A percentile compares a stretch with the other conserved stretches of the same genome.
These are phyloP conservation scores for Taxawa tesnikishii DNA, from an alignment of 2,329 filamentous ascomycete genomes.

Conservation along the genomic window DNA sequence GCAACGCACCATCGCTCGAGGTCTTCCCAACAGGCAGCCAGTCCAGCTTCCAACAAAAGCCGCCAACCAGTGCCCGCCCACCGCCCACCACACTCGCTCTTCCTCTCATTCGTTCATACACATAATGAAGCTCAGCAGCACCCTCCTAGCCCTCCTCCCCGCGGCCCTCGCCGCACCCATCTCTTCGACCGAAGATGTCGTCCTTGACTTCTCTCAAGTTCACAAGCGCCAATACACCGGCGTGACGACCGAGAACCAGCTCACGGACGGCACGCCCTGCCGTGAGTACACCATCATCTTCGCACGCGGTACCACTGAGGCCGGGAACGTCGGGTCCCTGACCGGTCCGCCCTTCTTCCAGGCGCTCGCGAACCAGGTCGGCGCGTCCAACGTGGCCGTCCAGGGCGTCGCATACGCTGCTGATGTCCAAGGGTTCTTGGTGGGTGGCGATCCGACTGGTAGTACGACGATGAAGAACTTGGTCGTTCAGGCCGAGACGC, in stretches of 20 bases:
- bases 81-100: no score
- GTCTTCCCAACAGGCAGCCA: no score
- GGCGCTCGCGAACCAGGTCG: conserved; percentile 10
- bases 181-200: background rate
- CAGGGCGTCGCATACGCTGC: conserved; percentile 17
- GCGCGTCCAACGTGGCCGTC: conserved; percentile 10
- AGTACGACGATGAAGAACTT: conserved; percentile 12
- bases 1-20: no score
- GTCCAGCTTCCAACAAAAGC: no score
- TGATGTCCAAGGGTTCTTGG: conserved; percentile 7
- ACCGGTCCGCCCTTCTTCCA: conserved; percentile 22
- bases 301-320: conserved; percentile 42
- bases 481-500: conserved; percentile 9
- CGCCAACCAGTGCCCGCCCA: no score
- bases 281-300: conserved; percentile 35
- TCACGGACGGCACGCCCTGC: conserved; percentile 9
- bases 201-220: background rate
- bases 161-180: background rate
- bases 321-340: conserved; percentile 38
- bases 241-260: conserved; percentile 6
- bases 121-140: background rate
- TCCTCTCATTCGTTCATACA: no score
- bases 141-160: background rate
- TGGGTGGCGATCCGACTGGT: conserved; percentile 8
- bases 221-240: background rate